phyloP scores from a whole-genome alignment of 495 filamentous ascomycete genomes.

The Aspergillus funiculosus region DNA sequence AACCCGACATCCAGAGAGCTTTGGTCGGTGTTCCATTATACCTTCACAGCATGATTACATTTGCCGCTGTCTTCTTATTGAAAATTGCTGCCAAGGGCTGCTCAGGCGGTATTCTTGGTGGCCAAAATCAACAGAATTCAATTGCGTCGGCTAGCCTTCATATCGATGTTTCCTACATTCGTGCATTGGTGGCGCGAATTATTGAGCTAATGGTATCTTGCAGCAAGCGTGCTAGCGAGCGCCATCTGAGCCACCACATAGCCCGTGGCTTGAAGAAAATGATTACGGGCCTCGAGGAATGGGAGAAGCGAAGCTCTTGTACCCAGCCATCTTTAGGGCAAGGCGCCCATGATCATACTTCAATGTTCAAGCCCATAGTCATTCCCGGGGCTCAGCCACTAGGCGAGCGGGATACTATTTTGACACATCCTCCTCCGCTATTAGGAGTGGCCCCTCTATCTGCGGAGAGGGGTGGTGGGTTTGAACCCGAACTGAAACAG shows the following conservation, averaged over 20 bases:
- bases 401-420: slow-evolving; percentile 38
- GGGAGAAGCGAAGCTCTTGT: slow-evolving; percentile 38
- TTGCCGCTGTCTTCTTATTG: slow-evolving; percentile 50
- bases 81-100: slow-evolving; percentile 46
- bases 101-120: slow-evolving; percentile 27
- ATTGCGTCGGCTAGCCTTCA: slow-evolving; percentile 40
- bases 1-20: slow-evolving; percentile 45
- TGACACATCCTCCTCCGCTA: slow-evolving; percentile 37
- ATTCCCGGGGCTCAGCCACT: slow-evolving; percentile 38
- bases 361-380: slow-evolving; percentile 38
- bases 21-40: slow-evolving; percentile 50
- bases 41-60: slow-evolving; percentile 53
- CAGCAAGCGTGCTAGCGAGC: slow-evolving; percentile 46
- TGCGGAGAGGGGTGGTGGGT: slow-evolving; percentile 38
- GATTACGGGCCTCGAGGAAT: slow-evolving; percentile 44
- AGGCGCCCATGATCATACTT: slow-evolving; percentile 22
- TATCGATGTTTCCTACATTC: slow-evolving; percentile 41
- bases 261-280: slow-evolving; percentile 49
- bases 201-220: slow-evolving; percentile 45
- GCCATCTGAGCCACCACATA: slow-evolving; percentile 50
- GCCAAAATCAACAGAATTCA: slow-evolving; percentile 34
- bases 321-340: slow-evolving; percentile 20
- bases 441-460: slow-evolving; percentile 42
- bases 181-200: slow-evolving; percentile 39
- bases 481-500: slow-evolving; percentile 26